Base-by-base conservation (phyloP, 371 early-diverging fungal genomes). In the Lichtheimia hyalospora region DNA sequence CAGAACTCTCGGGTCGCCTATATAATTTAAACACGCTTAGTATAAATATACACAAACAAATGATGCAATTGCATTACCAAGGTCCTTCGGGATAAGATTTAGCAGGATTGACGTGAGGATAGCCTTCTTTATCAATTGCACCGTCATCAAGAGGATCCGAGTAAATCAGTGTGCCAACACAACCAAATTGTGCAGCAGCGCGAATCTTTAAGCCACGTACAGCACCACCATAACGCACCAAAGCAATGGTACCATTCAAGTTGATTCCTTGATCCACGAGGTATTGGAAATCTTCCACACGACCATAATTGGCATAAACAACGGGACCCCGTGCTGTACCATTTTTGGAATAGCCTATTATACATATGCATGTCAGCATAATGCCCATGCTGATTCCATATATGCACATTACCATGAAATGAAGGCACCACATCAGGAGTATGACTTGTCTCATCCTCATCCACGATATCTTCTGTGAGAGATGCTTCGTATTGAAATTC, bases 291-390 rank as follows among this genome's bases (percentile, higher is more conserved):
- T 89, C 89, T 60, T 82, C 78, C 10, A 73, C 52, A 12, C 77
- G 67, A 60, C 89, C 89, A 60, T 84, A 89, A 60, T 87, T 84
- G 24, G 84, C 88, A 64, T 89, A 89, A 10, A 89, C 80, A 3
- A 89, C 67, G 24, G 73, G 76, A 7, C 82, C 88, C 5, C 79
- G 81, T 8, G 82, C 85, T 61, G 80, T 82, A 16, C 90, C 90
- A 49, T 74, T 67, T 34, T 84, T 84, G 40, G 87, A 83, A 62
- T 84, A 85, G 46, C 66, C 66, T 65, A 46, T 15, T 34, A 8
- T 34, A 34, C 34, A 34, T 10, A 2, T 34, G 34, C 34, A 34
- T 34, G 34, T 34, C 5, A 34, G 34, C 14, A 28, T 57, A 15
- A 41, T 14, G 43, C 13, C 56, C 34, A 25, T 7, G 10, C 7